Evolutionary conservation across 2,329 filamentous ascomycete genomes (phyloP), one percentile per base, ranked within the genome.

Genomic region (Cordyceps cicadae): DNA sequence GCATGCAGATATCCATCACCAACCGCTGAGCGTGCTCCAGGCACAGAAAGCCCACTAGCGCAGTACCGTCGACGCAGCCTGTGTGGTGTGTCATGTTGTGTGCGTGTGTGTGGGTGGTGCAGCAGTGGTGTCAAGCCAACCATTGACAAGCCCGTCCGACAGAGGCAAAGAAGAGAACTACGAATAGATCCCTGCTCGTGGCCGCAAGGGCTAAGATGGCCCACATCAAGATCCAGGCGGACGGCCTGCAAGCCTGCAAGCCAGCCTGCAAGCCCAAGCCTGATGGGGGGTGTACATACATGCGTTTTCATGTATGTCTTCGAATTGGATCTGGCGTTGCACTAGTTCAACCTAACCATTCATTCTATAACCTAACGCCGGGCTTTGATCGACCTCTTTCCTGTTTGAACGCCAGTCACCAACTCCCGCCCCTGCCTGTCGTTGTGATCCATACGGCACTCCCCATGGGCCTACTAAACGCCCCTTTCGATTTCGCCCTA

Each of bases 221-320:
- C 74, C 74, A 74, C 73, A 67, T 66, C 63, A 55, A 73, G 69
- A 71, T 74, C 72, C 71, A 68, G 52, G n/a, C 34, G 34, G 34
- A 37, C 34, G 34, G 34, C 9, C 34, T 11, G 34, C 32, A 8
- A 9, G 32, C 32, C 34, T 37, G 34, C 34, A 37, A 37, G 34
- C 34, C 34, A 37, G 34, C 34, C 34, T 37, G 34, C 34, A 37
- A 37, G 12, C 11, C 34, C 72, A 51, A 70, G 68, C 62, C 65
- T 68, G 70, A 69, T 70, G 46, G 37, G 32, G 59, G 32, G 59
- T 54, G 60, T 54, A 49, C 29, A 29, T 29, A 29, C 29, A 29
- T 29, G 29, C 37, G 56, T 52, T 51, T 51, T 43, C 24, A 24
- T 24, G 48, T n/a, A 34, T 52, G 56, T 59, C 56, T 59, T 59